A percentile compares a stretch with the other conserved stretches of the same genome.
Evolutionary conservation across 495 filamentous ascomycete genomes (phyloP).

Genomic region (Penicillium cosmopolitanum): DNA sequence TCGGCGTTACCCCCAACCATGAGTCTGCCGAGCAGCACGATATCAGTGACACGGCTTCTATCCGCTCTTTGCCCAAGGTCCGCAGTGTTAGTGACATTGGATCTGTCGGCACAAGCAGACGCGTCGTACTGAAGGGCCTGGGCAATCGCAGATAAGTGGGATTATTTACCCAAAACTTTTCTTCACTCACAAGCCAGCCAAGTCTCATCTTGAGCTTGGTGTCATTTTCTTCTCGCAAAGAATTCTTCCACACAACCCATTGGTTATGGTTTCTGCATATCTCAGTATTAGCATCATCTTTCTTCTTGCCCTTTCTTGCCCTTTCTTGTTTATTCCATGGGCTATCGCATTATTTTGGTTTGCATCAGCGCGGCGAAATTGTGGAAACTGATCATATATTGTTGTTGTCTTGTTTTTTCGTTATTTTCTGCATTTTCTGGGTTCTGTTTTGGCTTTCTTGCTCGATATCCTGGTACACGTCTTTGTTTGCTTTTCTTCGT

Average conservation of each 20-base stretch:
- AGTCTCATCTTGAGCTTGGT: neutral
- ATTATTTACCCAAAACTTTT: neutral
- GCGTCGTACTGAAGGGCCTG: constrained; percentile 43
- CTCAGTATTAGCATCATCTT: constrained; percentile 6
- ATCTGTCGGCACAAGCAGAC: constrained; percentile 39
- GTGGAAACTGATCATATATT: constrained; percentile 2
- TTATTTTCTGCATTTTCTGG: neutral
- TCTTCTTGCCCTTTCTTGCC: constrained; percentile 5
- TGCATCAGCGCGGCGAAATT: constrained; percentile 39
- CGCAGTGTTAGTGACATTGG: constrained; percentile 49
- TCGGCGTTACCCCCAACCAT: constrained; percentile 4
- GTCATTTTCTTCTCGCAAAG: neutral
- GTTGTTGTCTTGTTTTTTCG: neutral
- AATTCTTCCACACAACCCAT: neutral
- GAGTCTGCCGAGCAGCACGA: constrained; percentile 12
- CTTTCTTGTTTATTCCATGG: constrained; percentile 12
- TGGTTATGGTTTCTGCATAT: neutral
- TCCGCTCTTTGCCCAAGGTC: constrained; percentile 34
- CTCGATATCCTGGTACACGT: constrained; percentile 4
- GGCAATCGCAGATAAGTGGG: constrained; percentile 26
- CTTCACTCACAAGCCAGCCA: neutral
- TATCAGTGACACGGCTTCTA: constrained; percentile 7
- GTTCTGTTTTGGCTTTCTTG: constrained; percentile 8
- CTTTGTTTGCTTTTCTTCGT: neutral
- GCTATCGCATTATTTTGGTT: constrained; percentile 13